phyloP scores from a whole-genome alignment of 805 yeast genomes.

The Torulaspora delbrueckii region DNA sequence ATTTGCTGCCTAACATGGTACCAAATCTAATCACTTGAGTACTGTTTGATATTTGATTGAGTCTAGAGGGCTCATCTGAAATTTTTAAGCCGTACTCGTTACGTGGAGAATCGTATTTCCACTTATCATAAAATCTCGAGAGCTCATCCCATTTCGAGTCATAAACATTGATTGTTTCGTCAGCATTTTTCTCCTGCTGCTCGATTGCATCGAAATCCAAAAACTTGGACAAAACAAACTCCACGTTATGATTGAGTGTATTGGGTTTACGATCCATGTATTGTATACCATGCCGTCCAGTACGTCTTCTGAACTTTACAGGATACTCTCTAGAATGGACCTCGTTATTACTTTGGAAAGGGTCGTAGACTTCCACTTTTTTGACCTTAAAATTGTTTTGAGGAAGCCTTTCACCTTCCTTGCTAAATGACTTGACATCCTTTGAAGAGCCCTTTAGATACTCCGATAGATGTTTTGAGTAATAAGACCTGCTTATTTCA shows the following conservation, averaged over 20 bases:
- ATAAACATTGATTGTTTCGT: slow-evolving; percentile 40
- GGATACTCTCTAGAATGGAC: slow-evolving; percentile 40
- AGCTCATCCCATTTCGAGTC: slow-evolving; percentile 43
- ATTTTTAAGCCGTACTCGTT: slow-evolving; percentile 46
- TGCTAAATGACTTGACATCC: slow-evolving; percentile 22
- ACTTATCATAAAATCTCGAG: slow-evolving; percentile 53
- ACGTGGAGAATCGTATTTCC: slow-evolving; percentile 63
- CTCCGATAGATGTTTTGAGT: slow-evolving; percentile 32
- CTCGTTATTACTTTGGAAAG: slow-evolving; percentile 33
- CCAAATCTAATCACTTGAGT: slow-evolving; percentile 91
- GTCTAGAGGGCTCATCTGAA: slow-evolving; percentile 71
- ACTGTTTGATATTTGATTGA: slow-evolving; percentile 77
- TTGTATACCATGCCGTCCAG: slow-evolving; percentile 63
- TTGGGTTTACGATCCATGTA: slow-evolving; percentile 73
- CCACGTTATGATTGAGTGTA: slow-evolving; percentile 32
- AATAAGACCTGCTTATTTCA: slow-evolving; percentile 59
- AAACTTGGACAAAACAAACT: slow-evolving; percentile 39
- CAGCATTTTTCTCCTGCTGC: slow-evolving; percentile 22
- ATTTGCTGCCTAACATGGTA: slow-evolving; percentile 80
- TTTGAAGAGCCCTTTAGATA: slow-evolving; percentile 29
- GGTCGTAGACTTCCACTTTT: slow-evolving; percentile 36
- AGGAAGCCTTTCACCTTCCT: slow-evolving; percentile 32
- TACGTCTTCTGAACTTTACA: slow-evolving; percentile 64
- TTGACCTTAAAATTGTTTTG: slow-evolving; percentile 24
- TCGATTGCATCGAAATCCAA: slow-evolving; percentile 38